Base-by-base conservation (phyloP, 208 protist genomes). In the Trypanosoma rangeli region DNA sequence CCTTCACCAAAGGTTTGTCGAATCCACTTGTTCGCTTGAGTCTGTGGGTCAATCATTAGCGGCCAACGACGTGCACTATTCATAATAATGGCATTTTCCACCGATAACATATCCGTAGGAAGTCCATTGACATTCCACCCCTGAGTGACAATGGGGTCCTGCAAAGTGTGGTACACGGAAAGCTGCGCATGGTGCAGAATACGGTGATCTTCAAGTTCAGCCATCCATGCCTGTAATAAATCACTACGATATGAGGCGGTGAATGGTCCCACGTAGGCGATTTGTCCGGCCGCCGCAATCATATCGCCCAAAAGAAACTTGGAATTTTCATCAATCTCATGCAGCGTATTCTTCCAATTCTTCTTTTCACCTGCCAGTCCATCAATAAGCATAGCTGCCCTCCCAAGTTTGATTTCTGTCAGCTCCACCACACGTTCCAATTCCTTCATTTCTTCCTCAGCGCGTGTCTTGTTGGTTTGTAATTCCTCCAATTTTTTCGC, bases 11-110 rank as follows among this genome's bases (percentile, higher is more conserved):
- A 98, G 63, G 97, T 98, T 63, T 95, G 88, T 31, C 97, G 97
- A 69, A 99, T 98, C 97, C 98, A 99, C 68, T 97, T 96, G 86
- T 98, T 98, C 16, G 97, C 98, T 84, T 99, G 97, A 22, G 89
- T 95, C 83, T 99, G 98, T 9, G 98, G 98, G 77, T 99, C 98
- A 74, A 99, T 99, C 82, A 99, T 97, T 18, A 99, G 94, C 62
- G 98, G 97, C 97, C 98, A 99, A 28, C 98, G 88, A 10, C 96
- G 83, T 20, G 97, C 87, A 37, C 97, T 89, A 22, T 84, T 81
- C 54, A 99, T 83, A 52, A 99, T 97, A 73, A 99, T 93, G 44
- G 87, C 98, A 76, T 99, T 99, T 81, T 99, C 98, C 18, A 98
- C 85, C 3, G 97, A 99, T 49, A 99, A 80, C 16, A 67, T 72